A percentile compares a stretch with the other conserved stretches of the same genome.
Evolutionary conservation across 2,329 filamentous ascomycete species (phyloP).

Genomic region (Cadophora sp.): DNA sequence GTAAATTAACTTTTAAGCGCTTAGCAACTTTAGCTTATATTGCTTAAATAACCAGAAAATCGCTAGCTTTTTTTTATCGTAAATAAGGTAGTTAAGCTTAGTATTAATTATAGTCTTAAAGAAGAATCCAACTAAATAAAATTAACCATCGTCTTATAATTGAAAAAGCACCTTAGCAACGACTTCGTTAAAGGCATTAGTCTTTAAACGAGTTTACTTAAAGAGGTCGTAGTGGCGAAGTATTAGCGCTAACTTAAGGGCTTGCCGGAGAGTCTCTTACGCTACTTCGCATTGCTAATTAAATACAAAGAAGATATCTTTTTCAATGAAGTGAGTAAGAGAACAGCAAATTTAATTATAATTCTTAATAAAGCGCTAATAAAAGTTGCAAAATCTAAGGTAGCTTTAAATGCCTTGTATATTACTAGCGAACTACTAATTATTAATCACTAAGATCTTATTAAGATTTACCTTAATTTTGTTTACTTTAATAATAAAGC

Average conservation of each 20-base stretch:
- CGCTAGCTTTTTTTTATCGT: background rate
- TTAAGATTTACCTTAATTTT: too few species aligned
- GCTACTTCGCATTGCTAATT: background rate
- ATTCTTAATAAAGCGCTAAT: background rate
- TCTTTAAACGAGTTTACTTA: background rate
- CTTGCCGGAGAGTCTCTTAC: background rate
- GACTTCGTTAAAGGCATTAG: too few species aligned
- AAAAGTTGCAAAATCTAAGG: constrained; percentile 1
- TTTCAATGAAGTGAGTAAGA: background rate
- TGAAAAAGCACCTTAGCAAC: background rate
- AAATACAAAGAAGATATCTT: background rate
- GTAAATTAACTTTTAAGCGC: background rate
- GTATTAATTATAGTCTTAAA: background rate
- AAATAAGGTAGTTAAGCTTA: background rate
- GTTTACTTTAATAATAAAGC: too few species aligned
- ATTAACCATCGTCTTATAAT: background rate
- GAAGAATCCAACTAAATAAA: background rate
- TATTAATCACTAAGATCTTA: too few species aligned
- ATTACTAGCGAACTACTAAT: background rate
- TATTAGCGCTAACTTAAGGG: background rate
- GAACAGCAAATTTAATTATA: background rate
- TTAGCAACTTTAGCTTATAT: background rate
- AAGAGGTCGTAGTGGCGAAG: background rate
- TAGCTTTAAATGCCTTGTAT: background rate
- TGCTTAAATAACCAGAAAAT: background rate